A percentile compares a stretch with the other conserved stretches of the same genome.
Evolutionary conservation across 108 stramenopile species (phyloP).

Genomic region (Aureococcus anophagefferens): DNA sequence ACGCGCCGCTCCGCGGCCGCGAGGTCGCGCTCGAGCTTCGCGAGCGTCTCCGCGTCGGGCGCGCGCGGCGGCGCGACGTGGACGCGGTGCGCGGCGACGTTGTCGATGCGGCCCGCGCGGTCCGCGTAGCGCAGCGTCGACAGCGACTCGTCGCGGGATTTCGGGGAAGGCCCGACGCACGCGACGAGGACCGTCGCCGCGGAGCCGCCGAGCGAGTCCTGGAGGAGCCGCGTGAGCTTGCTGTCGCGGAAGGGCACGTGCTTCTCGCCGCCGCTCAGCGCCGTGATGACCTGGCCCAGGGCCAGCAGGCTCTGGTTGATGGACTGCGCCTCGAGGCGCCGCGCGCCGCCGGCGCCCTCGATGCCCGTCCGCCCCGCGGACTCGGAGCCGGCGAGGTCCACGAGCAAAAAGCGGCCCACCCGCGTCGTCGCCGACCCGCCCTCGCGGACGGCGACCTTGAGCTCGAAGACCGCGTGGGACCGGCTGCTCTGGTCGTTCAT

Average conservation of each 20-base stretch:
- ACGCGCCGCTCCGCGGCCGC: neutral
- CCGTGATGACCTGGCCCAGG: constrained; percentile 59
- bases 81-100: constrained; percentile 13
- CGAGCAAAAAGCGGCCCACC: neutral
- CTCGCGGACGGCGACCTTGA: neutral
- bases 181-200: constrained; percentile 32
- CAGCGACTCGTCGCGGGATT: constrained; percentile 41
- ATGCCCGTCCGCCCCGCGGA: constrained; percentile 51
- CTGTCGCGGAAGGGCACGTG: constrained; percentile 61
- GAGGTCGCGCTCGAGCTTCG: neutral
- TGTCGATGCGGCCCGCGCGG: constrained; percentile 44
- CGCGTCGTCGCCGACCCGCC: neutral
- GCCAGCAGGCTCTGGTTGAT: constrained; percentile 49
- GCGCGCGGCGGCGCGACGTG: constrained; percentile 1
- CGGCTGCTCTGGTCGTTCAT: constrained; percentile 43
- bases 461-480: constrained; percentile 42
- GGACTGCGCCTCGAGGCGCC: constrained; percentile 19
- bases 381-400: constrained; percentile 59
- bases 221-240: constrained; percentile 47
- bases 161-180: constrained; percentile 23
- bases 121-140: constrained; percentile 52
- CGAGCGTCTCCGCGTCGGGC: constrained; percentile 1
- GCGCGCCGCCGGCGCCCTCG: constrained; percentile 6
- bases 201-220: constrained; percentile 50
- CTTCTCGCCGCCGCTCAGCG: constrained; percentile 48